phyloP scores from a whole-genome alignment of 176 grass and related monocot genomes.

The Echinochloa phyllopogon region DNA sequence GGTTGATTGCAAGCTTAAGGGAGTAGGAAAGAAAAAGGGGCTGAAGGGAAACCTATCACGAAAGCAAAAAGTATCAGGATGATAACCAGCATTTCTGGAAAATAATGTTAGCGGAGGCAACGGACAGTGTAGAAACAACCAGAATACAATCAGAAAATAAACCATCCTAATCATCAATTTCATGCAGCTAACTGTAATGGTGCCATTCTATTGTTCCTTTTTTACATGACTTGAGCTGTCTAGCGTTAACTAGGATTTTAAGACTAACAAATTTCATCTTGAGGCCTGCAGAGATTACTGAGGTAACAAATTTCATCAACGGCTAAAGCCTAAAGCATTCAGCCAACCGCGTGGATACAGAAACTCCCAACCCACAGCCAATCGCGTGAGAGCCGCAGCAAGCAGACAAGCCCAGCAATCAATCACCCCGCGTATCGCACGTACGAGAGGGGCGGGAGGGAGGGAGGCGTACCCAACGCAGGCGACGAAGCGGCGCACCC shows the following conservation, averaged over 20 bases:
- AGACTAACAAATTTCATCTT: not conserved
- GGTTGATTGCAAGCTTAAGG: not conserved
- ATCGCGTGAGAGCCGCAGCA: not conserved
- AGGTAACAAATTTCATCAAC: not conserved
- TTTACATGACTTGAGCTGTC: not conserved
- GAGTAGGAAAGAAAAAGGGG: not conserved
- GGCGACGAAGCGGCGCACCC: conserved; percentile 77
- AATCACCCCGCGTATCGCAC: not conserved
- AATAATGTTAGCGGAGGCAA: not conserved
- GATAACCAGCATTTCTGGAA: not conserved
- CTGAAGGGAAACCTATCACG: conserved; percentile 28
- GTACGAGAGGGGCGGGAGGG: not conserved
- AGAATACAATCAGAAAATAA: conserved; percentile 8
- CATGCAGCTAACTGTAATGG: not conserved
- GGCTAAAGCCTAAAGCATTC: not conserved
- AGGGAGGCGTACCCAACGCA: conserved; percentile 70
- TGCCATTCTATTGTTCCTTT: not conserved
- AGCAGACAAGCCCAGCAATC: conserved; percentile 1
- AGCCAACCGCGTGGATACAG: not conserved
- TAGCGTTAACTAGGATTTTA: not conserved
- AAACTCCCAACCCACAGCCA: not conserved
- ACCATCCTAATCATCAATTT: not conserved
- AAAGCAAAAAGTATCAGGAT: conserved; percentile 14
- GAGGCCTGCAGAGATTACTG: not conserved
- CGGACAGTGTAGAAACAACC: not conserved